Percentiles rank a stretch among this genome's conserved stretches.
Conservation (phyloP, 202 grass and related monocot genomes). For the Dendrocalamus latiflorus region DNA sequence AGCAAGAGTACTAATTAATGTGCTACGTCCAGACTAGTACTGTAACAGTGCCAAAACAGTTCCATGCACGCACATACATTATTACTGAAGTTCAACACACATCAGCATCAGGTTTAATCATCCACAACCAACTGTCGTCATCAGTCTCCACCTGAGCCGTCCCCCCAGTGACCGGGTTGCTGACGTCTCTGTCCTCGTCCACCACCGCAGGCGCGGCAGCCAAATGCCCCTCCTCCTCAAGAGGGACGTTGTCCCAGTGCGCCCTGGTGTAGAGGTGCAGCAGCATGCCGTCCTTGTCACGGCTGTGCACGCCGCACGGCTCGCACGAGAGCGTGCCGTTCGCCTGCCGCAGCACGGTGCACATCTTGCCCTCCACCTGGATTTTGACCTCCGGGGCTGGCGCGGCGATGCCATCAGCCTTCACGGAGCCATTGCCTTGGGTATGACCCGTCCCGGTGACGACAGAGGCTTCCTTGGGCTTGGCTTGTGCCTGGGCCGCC, state of each 20-base stretch:
- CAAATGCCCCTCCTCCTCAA: neutral
- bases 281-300: constrained; percentile 1
- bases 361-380: too few relatives aligned
- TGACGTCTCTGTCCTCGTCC: neutral
- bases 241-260: neutral
- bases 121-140: too few relatives aligned
- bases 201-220: neutral
- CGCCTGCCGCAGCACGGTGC: neutral
- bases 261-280: constrained; percentile 1
- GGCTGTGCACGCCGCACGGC: neutral
- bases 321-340: constrained; percentile 8
- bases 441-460: too few relatives aligned
- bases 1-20: neutral
- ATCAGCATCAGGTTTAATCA: too few relatives aligned
- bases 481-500: too few relatives aligned
- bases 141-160: neutral
- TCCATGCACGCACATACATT: neutral
- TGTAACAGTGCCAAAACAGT: neutral
- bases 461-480: too few relatives aligned
- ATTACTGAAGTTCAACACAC: neutral
- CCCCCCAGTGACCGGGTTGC: too few relatives aligned
- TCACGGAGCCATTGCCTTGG: too few relatives aligned
- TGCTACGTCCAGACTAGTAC: too few relatives aligned
- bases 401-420: too few relatives aligned
- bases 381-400: too few relatives aligned